Evolutionary conservation across 163 green algal genomes (phyloP), one percentile per base, ranked within the genome.

Genomic region (Scenedesmus sp.): DNA sequence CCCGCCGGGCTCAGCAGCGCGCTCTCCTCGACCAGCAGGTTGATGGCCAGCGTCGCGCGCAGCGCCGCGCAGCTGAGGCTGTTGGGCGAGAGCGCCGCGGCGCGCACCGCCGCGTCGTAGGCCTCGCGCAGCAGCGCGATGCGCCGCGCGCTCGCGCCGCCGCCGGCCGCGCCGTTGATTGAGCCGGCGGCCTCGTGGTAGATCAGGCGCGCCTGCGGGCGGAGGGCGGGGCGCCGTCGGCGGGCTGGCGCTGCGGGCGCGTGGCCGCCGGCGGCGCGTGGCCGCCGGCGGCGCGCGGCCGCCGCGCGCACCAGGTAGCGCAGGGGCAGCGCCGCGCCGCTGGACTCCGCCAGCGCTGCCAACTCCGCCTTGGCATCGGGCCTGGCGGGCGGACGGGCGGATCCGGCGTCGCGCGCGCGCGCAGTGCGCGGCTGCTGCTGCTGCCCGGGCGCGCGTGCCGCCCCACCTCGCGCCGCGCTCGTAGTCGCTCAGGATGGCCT

Each of bases 161-260:
- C 33, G 42, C 18, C 66, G 22, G 39, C 47, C 17, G 60, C 62
- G 24, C 70, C 51, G 64, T 53, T 75, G 42, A 63, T 47, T 14
- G 60, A 44, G n/a, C 69, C 69, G 17, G 86, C 85, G 48, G 85
- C 86, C 71, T 93, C 88, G 71, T 93, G 88, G 63, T 91, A 91
- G n/a, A 91, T 65, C 42, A 93, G 45, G 0, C 88, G 82, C 14
- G 88, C 88, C 88, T 92, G 78, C 20, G 62, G 29, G 5, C 18
- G 26, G 15, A 51, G 72, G 24, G 4, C 18, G 36, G 70, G 15
- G 29, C 31, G 0, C 50, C 29, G 2, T 24, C 22, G 20, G n/a
- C n/a, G n/a, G n/a, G n/a, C n/a, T n/a, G n/a, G 26, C 18, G 48
- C 26, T 53, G 58, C 22, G 26, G n/a, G 60, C 28, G 33, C 18